Conservation (phyloP, 2,329 filamentous ascomycete genomes). For the Aspergillus flavus region DNA sequence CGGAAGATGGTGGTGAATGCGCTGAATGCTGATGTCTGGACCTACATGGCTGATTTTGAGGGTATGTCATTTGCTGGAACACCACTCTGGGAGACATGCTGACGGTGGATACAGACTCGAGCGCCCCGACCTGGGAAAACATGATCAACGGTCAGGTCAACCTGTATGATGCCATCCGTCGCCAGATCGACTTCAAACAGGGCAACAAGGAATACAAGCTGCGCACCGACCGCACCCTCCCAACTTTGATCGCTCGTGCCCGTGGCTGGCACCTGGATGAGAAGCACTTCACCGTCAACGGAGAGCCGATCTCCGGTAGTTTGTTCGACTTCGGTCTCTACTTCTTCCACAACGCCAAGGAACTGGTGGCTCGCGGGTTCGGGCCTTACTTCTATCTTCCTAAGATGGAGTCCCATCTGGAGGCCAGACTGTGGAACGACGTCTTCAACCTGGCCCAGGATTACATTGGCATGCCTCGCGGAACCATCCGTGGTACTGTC, state of each 20-base stretch:
- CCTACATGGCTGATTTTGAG: slow-evolving; percentile 99
- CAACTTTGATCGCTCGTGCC: slow-evolving; percentile 90
- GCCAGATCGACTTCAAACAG: slow-evolving; percentile 94
- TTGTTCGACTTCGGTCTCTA: slow-evolving; percentile 98
- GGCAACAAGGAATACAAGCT: slow-evolving; percentile 97
- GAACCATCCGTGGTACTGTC: slow-evolving; percentile 92
- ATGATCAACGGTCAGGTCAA: slow-evolving; percentile 99
- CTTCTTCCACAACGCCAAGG: slow-evolving; percentile 97
- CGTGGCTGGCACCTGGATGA: slow-evolving; percentile 98
- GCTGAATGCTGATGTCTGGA: slow-evolving; percentile 93
- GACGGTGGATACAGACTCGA: slow-evolving; percentile 68
- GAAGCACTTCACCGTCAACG: slow-evolving; percentile 96
- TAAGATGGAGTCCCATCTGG: slow-evolving; percentile 97
- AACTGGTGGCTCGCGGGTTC: slow-evolving; percentile 78
- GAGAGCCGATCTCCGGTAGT: slow-evolving; percentile 87
- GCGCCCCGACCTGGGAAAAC: slow-evolving; percentile 96
- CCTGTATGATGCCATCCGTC: slow-evolving; percentile 92
- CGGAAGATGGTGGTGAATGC: slow-evolving; percentile 99
- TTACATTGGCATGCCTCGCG: slow-evolving; percentile 83
- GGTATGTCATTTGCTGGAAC: slow-evolving; percentile 58
- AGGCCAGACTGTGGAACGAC: slow-evolving; percentile 97
- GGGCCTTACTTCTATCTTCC: slow-evolving; percentile 98
- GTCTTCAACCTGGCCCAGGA: slow-evolving; percentile 96
- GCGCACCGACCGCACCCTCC: slow-evolving; percentile 80
- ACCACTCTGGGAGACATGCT: not conserved